Base-by-base conservation (phyloP, 1,284 basidiomycete genomes). In the Trichosporon inkin region DNA sequence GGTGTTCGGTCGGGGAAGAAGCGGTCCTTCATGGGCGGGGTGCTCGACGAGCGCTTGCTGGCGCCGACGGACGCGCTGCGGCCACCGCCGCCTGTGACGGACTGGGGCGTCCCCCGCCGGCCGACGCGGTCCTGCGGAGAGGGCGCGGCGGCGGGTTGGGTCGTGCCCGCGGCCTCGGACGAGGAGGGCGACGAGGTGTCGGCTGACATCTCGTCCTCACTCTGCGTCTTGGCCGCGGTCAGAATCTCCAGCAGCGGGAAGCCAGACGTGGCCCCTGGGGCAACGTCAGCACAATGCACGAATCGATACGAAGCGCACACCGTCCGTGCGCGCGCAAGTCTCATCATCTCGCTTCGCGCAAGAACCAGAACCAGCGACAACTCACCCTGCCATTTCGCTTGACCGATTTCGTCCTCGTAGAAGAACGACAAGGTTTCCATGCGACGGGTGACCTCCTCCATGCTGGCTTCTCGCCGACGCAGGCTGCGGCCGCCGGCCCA, bases 221-320 rank as follows among this genome's bases (percentile, higher is more conserved):
- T 67, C 14, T 39, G 40, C 22, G 61, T 65, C 51, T 90, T 89
- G 20, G 90, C 83, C 8, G 74, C 71, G 1, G 77, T 77, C 28
- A 94, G 80, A 8, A 90, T 78, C 71, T 92, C 89, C 32, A 93
- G 83, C 13, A 93, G 82, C 2, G 91, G 91, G 2, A 93, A 82
- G 14, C 91, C 90, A 2, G 90, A 93, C 0, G 90, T 90, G 69
- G 92, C 90, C 35, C 91, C 91, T 79, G 60, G 3, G n/a, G 20
- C 16, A 20, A 35, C 19, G 47, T 65, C 51, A 66, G 59, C 57
- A 53, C 24, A 40, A 52, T 10, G n/a, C n/a, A n/a, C n/a, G n/a
- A n/a, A n/a, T n/a, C n/a, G n/a, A n/a, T n/a, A 13, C 38, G 17
- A n/a, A 32, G 36, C 19, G 24, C 44, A 17, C 41, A 28, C 28